A percentile compares a stretch with the other conserved stretches of the same genome.
Conservation (phyloP, 225 moss, liverwort and hornwort species). For the Sphagnum contortum region DNA sequence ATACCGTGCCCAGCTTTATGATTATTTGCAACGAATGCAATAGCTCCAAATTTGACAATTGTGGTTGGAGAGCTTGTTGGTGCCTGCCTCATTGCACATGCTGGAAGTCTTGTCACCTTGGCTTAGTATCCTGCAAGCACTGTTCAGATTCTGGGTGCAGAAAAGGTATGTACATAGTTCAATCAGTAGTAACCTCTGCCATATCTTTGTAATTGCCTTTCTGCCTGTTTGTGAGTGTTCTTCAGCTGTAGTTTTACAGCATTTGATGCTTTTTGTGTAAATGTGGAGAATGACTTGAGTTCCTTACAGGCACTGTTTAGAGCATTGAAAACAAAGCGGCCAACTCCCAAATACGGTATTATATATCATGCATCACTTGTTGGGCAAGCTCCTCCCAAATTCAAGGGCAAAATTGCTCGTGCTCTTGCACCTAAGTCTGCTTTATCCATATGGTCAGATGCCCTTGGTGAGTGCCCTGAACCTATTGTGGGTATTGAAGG, state of each 20-base stretch:
- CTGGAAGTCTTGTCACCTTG: constrained; percentile 70
- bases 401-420: constrained; percentile 86
- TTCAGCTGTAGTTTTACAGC: neutral
- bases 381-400: constrained; percentile 83
- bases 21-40: constrained; percentile 78
- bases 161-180: constrained; percentile 22
- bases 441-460: constrained; percentile 67
- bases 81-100: constrained; percentile 79
- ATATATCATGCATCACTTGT: constrained; percentile 88
- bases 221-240: constrained; percentile 1
- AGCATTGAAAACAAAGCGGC: constrained; percentile 86
- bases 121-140: constrained; percentile 82
- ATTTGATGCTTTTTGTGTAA: too few species aligned
- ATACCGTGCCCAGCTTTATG: constrained; percentile 67
- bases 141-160: constrained; percentile 84
- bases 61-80: constrained; percentile 82
- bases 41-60: constrained; percentile 75
- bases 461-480: constrained; percentile 58
- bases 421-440: constrained; percentile 80
- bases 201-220: too few species aligned
- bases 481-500: constrained; percentile 68
- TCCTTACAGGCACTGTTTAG: constrained; percentile 27
- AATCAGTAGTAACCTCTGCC: too few species aligned
- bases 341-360: constrained; percentile 89
- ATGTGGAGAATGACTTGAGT: too few species aligned